Conservation (phyloP, 2,329 filamentous ascomycete genomes). For the Fusarium subtropicale region DNA sequence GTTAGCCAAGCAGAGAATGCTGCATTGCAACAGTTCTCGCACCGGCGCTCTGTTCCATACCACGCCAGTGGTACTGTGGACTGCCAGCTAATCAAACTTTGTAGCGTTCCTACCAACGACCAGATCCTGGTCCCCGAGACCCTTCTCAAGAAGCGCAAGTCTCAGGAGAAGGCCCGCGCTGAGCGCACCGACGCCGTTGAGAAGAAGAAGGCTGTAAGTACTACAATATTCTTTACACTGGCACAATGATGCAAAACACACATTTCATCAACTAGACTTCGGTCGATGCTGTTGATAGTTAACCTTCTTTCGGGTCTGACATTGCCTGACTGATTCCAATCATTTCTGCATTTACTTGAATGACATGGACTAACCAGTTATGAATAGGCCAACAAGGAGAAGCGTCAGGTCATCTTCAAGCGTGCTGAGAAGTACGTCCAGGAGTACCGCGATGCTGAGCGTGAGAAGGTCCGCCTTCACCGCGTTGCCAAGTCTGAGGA, state of each 20-base stretch:
- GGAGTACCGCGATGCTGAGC: conserved; percentile 98
- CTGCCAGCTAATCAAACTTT: conserved; percentile 82
- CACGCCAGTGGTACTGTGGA: conserved; percentile 66
- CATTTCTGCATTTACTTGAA: conserved; percentile 31
- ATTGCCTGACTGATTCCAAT: conserved; percentile 50
- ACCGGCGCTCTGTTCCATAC: conserved; percentile 79
- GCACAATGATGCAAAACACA: conserved; percentile 88
- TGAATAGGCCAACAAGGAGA: conserved; percentile 93
- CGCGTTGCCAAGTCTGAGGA: conserved; percentile 92
- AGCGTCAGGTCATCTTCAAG: conserved; percentile 99
- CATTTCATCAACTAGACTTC: conserved; percentile 87
- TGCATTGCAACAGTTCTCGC: conserved; percentile 91
- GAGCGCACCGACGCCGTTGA: conserved; percentile 82
- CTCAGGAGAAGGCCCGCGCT: conserved; percentile 98
- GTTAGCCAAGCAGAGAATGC: conserved; percentile 92
- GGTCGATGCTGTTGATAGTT: conserved; percentile 97
- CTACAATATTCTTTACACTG: conserved; percentile 50
- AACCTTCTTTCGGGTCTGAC: conserved; percentile 99
- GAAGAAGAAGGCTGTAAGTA: conserved; percentile 91
- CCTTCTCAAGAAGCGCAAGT: conserved; percentile 99
- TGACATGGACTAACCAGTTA: conserved; percentile 54
- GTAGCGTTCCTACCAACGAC: conserved; percentile 86
- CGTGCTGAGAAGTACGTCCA: conserved; percentile 99
- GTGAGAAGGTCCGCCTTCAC: conserved; percentile 94
- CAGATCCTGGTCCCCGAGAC: conserved; percentile 99